Base-by-base conservation (phyloP, 208 protist species). In the Wallacemonas sp. region DNA sequence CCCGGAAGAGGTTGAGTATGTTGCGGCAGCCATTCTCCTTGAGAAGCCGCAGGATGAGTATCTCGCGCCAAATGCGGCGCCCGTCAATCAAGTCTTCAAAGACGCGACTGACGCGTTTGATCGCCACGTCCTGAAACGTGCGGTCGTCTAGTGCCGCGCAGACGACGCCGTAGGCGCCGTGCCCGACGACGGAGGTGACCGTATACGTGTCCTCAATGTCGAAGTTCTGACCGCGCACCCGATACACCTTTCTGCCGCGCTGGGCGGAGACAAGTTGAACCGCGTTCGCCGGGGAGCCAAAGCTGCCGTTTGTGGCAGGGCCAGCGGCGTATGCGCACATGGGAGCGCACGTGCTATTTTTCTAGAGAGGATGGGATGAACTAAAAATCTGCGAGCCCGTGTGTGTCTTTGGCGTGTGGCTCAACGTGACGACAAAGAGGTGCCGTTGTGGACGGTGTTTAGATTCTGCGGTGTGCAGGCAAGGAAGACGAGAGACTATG, bases 61-160 rank as follows among this genome's bases (percentile, higher is more conserved):
- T 90, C 68, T 99, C 98, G n/a, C 99, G 89, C 67, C 98, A 88
- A 22, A 98, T 99, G 36, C 98, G 91, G 44, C 98, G 97, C 21
- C 92, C 89, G 62, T 99, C 98, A 32, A 97, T 94, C 1, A 97
- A 42, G 58, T 98, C 91, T 24, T 97, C 85, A 73, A 99, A 99
- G 27, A 97, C 84, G 55, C 95, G 88, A 30, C 60, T 76, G 39
- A 99, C 97, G 44, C 98, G 98, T 69, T 99, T 99, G 46, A 99
- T 99, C 13, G 98, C 98, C 0, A 99, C 97, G 12, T 96, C 83
- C 41, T 83, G 55, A 13, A 92, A 82, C 1, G 76, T 88, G 34
- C 66, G 64, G 64, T 87, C 78, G 71, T 97, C 89, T n/a, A 89
- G 63, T 5, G 84, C 88, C 22, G 79, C 76, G 50, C 89, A 95